Evolutionary conservation across 1,284 basidiomycete genomes (phyloP).

Genomic region (Papiliotrema laurentii): DNA sequence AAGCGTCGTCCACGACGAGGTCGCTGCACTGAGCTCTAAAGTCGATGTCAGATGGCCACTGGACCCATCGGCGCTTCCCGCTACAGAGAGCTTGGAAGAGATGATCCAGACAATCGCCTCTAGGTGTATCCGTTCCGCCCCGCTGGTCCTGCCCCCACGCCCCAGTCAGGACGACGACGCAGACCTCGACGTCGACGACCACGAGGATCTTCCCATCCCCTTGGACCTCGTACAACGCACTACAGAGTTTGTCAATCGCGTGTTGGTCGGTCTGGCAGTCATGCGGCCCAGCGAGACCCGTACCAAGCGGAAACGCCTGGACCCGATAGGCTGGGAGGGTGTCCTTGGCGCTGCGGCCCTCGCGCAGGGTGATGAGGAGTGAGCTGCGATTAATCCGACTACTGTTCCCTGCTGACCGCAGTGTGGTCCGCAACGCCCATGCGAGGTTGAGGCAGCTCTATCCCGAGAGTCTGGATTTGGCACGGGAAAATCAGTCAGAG

Average conservation of each 20-base stretch:
- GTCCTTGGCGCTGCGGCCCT: not conserved
- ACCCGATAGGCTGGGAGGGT: not conserved
- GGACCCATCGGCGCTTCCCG: not conserved
- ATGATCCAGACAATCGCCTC: not conserved
- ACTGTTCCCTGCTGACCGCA: not conserved
- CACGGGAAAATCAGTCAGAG: not conserved
- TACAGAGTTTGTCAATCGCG: conserved; percentile 1
- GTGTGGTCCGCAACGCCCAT: not conserved
- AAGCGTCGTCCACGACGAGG: too few species aligned
- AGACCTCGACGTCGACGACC: not conserved
- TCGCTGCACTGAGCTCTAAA: too few species aligned
- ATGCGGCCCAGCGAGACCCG: not conserved
- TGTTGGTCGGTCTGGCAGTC: conserved; percentile 6
- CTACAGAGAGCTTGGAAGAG: not conserved
- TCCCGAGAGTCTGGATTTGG: not conserved
- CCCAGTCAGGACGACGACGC: not conserved
- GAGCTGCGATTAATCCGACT: not conserved
- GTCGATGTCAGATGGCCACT: conserved; percentile 1
- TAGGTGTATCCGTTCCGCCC: not conserved
- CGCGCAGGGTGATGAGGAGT: not conserved
- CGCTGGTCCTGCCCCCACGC: not conserved
- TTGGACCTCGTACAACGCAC: conserved; percentile 1
- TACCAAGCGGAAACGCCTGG: not conserved
- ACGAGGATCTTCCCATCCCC: conserved; percentile 2
- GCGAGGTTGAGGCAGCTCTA: not conserved